Percentiles rank a stretch among this genome's conserved stretches.
phyloP scores from a whole-genome alignment of 2,329 filamentous ascomycete genomes.

The Didymella glomerata region DNA sequence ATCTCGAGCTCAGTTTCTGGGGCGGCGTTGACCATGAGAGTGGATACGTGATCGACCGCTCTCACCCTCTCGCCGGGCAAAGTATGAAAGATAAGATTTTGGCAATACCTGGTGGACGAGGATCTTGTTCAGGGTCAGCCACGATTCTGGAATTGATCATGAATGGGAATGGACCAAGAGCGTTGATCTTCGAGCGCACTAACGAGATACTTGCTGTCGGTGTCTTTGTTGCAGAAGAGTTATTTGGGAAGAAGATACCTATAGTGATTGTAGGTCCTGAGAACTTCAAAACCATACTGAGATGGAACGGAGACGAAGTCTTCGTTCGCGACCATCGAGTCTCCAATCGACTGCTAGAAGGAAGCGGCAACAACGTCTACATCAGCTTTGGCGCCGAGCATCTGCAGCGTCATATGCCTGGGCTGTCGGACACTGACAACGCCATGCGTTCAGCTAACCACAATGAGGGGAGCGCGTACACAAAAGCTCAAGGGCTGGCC shows the following conservation, averaged over 20 bases:
- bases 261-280: constrained; percentile 43
- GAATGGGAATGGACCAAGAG: constrained; percentile 50
- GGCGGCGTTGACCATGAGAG: constrained; percentile 55
- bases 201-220: constrained; percentile 59
- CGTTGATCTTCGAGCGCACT: constrained; percentile 53
- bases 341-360: neutral
- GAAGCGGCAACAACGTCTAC: neutral
- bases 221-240: constrained; percentile 54
- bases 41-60: constrained; percentile 55
- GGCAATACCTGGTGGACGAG: constrained; percentile 57
- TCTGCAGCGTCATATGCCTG: neutral
- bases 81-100: constrained; percentile 49
- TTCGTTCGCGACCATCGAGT: constrained; percentile 1
- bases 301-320: constrained; percentile 21
- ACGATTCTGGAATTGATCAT: constrained; percentile 58
- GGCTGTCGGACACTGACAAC: constrained; percentile 8
- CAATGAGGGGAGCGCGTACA: neutral
- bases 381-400: neutral
- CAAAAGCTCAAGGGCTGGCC: constrained; percentile 47
- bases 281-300: constrained; percentile 24
- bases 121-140: constrained; percentile 58
- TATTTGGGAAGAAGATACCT: constrained; percentile 55
- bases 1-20: constrained; percentile 56
- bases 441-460: constrained; percentile 39
- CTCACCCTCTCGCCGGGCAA: constrained; percentile 53